Conservation (phyloP, 371 early-diverging fungal genomes). For the Syncephalastrum contaminatum region DNA sequence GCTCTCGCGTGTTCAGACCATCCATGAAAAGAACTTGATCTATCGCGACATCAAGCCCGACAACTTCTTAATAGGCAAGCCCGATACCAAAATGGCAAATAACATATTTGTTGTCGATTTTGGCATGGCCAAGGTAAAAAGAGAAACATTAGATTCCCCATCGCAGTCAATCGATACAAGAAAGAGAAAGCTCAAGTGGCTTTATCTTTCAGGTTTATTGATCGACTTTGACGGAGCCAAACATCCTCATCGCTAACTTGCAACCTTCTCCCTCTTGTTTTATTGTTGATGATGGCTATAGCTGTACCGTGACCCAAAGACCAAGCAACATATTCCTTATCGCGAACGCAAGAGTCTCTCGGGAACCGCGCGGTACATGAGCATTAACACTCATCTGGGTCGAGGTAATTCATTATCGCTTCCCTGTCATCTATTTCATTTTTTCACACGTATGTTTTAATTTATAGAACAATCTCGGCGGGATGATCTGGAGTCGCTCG, state of each 20-base stretch:
- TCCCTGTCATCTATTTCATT: constrained; percentile 1
- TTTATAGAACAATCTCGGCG: constrained; percentile 91
- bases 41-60: constrained; percentile 99
- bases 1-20: constrained; percentile 89
- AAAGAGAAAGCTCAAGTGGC: too few species aligned
- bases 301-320: constrained; percentile 86
- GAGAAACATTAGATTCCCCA: too few species aligned
- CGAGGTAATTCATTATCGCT: constrained; percentile 36
- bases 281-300: too few species aligned
- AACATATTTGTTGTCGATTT: constrained; percentile 85
- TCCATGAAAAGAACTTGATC: constrained; percentile 96
- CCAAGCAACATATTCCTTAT: constrained; percentile 89
- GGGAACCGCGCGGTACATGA: constrained; percentile 97
- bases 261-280: too few species aligned
- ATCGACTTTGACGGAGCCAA: too few species aligned
- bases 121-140: constrained; percentile 84
- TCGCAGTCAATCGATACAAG: too few species aligned
- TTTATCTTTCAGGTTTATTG: too few species aligned
- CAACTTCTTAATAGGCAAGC: constrained; percentile 94
- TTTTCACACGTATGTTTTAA: constrained; percentile 6
- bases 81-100: constrained; percentile 61
- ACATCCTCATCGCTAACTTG: too few species aligned
- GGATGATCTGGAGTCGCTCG: constrained; percentile 98
- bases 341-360: constrained; percentile 86
- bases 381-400: constrained; percentile 93